Percentiles rank a stretch among this genome's conserved stretches.
phyloP scores from a whole-genome alignment of 2,329 filamentous ascomycete genomes.

The Verticillium nubilum region DNA sequence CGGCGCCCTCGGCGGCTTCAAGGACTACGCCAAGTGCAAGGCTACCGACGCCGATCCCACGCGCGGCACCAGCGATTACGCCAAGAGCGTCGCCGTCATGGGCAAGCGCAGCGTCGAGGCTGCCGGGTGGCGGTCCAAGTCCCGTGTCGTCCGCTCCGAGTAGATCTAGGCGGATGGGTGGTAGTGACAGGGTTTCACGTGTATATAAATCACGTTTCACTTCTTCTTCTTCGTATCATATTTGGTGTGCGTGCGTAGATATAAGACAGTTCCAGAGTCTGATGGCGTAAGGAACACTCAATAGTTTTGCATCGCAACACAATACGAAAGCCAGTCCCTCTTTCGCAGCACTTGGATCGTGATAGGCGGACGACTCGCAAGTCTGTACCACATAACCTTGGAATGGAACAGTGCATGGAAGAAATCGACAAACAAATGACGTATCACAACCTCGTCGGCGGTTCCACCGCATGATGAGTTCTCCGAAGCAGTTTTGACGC shows the following conservation, averaged over 20 bases:
- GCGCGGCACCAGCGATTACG: slow-evolving; percentile 34
- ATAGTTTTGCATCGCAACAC: too few species aligned
- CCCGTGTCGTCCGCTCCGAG: slow-evolving; percentile 6
- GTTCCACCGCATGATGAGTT: neutral
- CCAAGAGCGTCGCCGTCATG: slow-evolving; percentile 23
- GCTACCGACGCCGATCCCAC: slow-evolving; percentile 32
- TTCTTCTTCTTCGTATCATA: too few species aligned
- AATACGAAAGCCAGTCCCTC: too few species aligned
- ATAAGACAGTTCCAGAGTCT: too few species aligned
- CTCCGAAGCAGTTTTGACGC: neutral
- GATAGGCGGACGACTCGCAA: neutral
- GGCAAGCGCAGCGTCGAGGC: slow-evolving; percentile 9
- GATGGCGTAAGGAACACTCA: too few species aligned
- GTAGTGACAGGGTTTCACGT: too few species aligned
- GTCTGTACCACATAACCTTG: neutral
- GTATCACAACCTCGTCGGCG: neutral
- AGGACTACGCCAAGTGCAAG: slow-evolving; percentile 21
- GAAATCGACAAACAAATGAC: neutral
- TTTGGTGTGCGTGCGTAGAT: too few species aligned
- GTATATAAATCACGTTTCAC: neutral
- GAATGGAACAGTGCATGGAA: neutral
- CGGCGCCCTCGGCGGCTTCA: slow-evolving; percentile 25
- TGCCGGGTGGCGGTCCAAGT: slow-evolving; percentile 9
- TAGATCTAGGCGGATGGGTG: too few species aligned
- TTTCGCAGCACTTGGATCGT: neutral